Conservation (phyloP, 345 rosid genomes). For the Syzygium aromaticum region DNA sequence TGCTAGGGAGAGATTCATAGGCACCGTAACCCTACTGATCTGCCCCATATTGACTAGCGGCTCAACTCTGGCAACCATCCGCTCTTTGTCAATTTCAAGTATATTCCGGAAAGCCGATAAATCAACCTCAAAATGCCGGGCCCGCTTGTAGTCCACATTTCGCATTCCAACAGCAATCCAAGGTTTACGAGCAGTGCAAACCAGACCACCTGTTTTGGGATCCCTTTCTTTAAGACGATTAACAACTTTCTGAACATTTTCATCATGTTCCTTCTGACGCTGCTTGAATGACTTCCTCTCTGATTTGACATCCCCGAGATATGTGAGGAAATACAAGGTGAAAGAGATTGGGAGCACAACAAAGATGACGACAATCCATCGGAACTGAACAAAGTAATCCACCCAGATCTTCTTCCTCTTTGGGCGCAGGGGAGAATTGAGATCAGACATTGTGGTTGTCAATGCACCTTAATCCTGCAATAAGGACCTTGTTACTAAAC, state of each 20-base stretch:
- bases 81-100: constrained; percentile 74
- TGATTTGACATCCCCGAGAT: constrained; percentile 91
- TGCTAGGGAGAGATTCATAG: constrained; percentile 92
- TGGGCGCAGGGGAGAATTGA: constrained; percentile 63
- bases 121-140: constrained; percentile 92
- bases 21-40: constrained; percentile 71
- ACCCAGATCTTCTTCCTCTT: constrained; percentile 85
- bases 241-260: constrained; percentile 73
- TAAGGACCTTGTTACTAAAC: background rate
- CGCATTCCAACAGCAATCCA: constrained; percentile 99
- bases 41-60: constrained; percentile 99
- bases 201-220: constrained; percentile 85
- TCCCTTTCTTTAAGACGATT: constrained; percentile 82
- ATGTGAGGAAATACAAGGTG: constrained; percentile 69
- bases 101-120: constrained; percentile 73
- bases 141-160: constrained; percentile 97
- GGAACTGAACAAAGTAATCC: constrained; percentile 74
- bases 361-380: constrained; percentile 90
- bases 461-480: constrained; percentile 20
- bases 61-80: constrained; percentile 92
- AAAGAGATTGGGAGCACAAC: constrained; percentile 88
- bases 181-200: constrained; percentile 98
- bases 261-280: constrained; percentile 92
- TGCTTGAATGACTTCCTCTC: constrained; percentile 74
- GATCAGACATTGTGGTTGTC: constrained; percentile 60